A percentile compares a stretch with the other conserved stretches of the same genome.
Conservation (phyloP, 1,139 yeast genomes). For the Saccharomyces pastorianus region DNA sequence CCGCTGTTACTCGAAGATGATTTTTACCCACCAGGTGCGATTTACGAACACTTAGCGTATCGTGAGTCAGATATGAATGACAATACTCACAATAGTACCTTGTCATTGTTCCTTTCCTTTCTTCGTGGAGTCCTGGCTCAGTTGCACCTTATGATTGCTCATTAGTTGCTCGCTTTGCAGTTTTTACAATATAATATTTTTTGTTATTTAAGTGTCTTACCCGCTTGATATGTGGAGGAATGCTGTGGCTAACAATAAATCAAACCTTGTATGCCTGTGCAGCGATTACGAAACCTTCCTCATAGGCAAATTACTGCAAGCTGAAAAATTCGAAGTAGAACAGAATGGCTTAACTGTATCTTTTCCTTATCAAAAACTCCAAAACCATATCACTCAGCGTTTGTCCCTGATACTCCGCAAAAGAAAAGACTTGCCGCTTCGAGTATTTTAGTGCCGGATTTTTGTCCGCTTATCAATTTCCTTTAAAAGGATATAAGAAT, state of each 20-base stretch:
- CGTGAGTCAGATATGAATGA: constrained; percentile 78
- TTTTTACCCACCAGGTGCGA: constrained; percentile 76
- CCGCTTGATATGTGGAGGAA: no score
- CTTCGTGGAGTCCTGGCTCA: no score
- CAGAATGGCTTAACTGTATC: neutral
- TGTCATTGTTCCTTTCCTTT: constrained; percentile 25
- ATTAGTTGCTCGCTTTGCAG: no score
- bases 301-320: neutral
- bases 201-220: no score
- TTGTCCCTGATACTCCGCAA: neutral
- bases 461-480: neutral
- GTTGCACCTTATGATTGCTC: no score
- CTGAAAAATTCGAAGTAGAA: no score
- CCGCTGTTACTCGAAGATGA: constrained; percentile 67
- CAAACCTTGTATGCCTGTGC: no score
- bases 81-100: constrained; percentile 81
- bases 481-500: neutral
- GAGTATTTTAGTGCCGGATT: neutral
- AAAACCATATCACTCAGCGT: neutral
- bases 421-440: neutral
- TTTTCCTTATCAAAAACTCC: neutral
- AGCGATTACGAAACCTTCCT: no score
- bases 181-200: no score
- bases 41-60: constrained; percentile 76
- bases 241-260: no score